Conservation (phyloP, 345 rosid genomes). For the Corchorus olitorius region DNA sequence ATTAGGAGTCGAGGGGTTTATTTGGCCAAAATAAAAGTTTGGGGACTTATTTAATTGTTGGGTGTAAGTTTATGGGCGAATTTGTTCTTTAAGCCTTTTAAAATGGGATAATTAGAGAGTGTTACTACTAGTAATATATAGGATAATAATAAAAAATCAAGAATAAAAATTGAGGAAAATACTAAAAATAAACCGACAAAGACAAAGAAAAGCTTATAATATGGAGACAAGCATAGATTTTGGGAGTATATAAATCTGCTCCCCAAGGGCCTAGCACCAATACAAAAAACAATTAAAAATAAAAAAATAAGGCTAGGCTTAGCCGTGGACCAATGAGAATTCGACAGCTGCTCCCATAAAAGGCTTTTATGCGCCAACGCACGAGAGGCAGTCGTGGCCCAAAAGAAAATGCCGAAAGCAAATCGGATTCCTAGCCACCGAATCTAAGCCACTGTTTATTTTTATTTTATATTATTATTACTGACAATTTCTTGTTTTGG, state of each 20-base stretch:
- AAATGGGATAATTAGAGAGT: too few species aligned
- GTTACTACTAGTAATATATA: too few species aligned
- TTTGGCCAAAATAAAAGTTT: too few species aligned
- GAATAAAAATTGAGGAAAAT: background rate
- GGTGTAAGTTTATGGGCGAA: too few species aligned
- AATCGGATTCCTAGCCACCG: slow-evolving; percentile 28
- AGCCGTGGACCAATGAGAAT: background rate
- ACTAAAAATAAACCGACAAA: background rate
- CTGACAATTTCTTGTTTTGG: background rate
- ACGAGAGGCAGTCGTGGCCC: slow-evolving; percentile 13
- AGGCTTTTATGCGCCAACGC: slow-evolving; percentile 25
- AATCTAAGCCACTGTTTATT: slow-evolving; percentile 19
- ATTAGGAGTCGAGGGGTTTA: too few species aligned
- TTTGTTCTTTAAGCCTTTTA: too few species aligned
- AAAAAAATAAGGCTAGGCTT: background rate
- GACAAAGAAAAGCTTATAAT: background rate
- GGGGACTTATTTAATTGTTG: too few species aligned
- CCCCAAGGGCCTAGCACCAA: slow-evolving; percentile 19
- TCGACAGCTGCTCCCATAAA: background rate
- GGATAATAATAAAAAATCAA: too few species aligned
- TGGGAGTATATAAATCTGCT: slow-evolving; percentile 21
- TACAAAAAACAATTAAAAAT: background rate
- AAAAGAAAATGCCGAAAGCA: slow-evolving; percentile 26
- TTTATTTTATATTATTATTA: background rate
- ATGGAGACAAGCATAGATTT: slow-evolving; percentile 8